Evolutionary conservation across 2,329 filamentous ascomycete genomes (phyloP).

Genomic region (Aspergillus terreus): DNA sequence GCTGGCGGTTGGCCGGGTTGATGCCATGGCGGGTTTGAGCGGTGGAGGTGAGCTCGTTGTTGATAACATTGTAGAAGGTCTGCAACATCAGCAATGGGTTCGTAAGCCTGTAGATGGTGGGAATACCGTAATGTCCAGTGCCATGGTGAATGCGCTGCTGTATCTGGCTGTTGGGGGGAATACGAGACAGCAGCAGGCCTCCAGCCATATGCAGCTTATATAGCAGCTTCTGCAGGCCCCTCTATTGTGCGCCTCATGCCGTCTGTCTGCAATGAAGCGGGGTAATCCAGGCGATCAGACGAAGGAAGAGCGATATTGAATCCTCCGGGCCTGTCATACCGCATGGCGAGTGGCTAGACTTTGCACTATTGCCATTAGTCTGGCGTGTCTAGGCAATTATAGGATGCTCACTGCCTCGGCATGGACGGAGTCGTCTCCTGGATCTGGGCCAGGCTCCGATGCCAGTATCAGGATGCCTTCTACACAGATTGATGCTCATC

Average conservation of each 20-base stretch:
- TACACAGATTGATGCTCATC: too few species aligned
- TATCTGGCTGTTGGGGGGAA: too few species aligned
- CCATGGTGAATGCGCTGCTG: conserved; percentile 5
- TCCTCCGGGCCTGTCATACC: background rate
- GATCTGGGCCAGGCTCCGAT: too few species aligned
- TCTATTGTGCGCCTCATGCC: background rate
- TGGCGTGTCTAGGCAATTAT: background rate
- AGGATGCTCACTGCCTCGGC: too few species aligned
- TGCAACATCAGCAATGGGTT: background rate
- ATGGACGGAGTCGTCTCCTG: too few species aligned
- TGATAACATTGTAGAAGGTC: conserved; percentile 52
- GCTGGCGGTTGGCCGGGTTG: conserved; percentile 50
- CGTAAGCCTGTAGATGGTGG: too few species aligned
- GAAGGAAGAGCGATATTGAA: too few species aligned
- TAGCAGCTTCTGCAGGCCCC: background rate
- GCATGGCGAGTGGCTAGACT: background rate
- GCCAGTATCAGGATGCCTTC: too few species aligned
- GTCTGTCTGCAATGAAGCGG: background rate
- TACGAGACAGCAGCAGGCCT: too few species aligned
- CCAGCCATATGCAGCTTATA: background rate
- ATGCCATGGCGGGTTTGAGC: conserved; percentile 45
- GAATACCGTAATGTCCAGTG: conserved; percentile 9
- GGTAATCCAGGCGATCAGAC: background rate
- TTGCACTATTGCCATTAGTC: background rate
- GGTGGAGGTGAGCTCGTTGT: conserved; percentile 46